Conservation (phyloP, 163 green algal genomes). For the Chlamydomonas reinhardtii region DNA sequence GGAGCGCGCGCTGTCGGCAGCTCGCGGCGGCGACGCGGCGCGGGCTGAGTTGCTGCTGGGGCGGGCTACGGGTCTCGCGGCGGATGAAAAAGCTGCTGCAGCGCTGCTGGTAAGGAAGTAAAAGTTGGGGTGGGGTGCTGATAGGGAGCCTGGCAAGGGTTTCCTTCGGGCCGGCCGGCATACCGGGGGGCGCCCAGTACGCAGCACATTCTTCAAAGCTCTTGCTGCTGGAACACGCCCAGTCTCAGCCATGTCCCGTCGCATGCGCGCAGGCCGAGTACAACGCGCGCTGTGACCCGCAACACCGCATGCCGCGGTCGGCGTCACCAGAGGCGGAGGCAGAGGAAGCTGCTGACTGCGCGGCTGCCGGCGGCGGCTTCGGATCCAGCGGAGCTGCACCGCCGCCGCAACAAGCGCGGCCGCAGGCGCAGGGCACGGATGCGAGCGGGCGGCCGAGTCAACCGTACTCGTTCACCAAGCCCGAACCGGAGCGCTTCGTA, state of each 20-base stretch:
- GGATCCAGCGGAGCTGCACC: not conserved
- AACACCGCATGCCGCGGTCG: not conserved
- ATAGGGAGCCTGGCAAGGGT: too few species aligned
- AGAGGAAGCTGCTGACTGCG: not conserved
- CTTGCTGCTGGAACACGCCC: too few species aligned
- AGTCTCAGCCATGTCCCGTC: too few species aligned
- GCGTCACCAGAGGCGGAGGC: not conserved
- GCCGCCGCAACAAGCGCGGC: not conserved
- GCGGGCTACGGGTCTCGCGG: conserved; percentile 3
- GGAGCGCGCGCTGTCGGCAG: conserved; percentile 6
- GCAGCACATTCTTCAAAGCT: too few species aligned
- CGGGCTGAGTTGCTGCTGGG: conserved; percentile 11
- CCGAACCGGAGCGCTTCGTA: not conserved
- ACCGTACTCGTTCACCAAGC: conserved; percentile 22
- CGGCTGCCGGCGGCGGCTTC: not conserved
- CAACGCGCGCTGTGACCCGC: conserved; percentile 7
- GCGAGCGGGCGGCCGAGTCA: conserved; percentile 5
- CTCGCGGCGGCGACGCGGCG: not conserved
- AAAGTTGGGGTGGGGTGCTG: too few species aligned
- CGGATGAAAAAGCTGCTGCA: not conserved
- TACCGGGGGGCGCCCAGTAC: too few species aligned
- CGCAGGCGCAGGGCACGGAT: not conserved
- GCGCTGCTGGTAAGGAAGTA: not conserved
- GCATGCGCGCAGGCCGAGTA: not conserved
- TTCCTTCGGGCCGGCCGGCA: too few species aligned